Evolutionary conservation across 2,329 filamentous ascomycete species (phyloP), one percentile per base, ranked within the genome.

Genomic region (Nemania serpens): DNA sequence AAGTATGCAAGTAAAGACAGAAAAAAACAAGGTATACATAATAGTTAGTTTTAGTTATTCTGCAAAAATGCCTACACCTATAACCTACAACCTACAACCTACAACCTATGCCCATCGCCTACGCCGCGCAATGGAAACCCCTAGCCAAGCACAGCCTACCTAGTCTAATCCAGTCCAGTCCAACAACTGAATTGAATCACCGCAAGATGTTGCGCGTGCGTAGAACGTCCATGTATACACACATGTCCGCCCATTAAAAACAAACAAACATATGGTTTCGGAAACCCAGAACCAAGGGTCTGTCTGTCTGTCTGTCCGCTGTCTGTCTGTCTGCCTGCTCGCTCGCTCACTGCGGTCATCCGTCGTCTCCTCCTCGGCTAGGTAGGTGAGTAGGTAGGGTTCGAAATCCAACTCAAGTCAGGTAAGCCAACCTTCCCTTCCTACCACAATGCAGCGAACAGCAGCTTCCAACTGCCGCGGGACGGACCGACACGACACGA

Each of bases 101-200:
- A n/a, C n/a, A n/a, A n/a, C n/a, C n/a, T n/a, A n/a, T n/a, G n/a
- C n/a, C n/a, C n/a, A n/a, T n/a, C n/a, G n/a, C 25, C 7, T 37
- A 52, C 46, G 48, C 58, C 53, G 41, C 46, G 47, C 58, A 36
- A 61, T 61, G 58, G 53, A 51, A 42, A 46, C 7, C 37, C 46
- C 9, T n/a, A n/a, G n/a, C n/a, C n/a, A n/a, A n/a, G n/a, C n/a
- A n/a, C n/a, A n/a, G n/a, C n/a, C n/a, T n/a, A n/a, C n/a, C n/a
- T n/a, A n/a, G n/a, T n/a, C n/a, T n/a, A n/a, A n/a, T n/a, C n/a
- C n/a, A n/a, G n/a, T n/a, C n/a, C n/a, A n/a, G n/a, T n/a, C n/a
- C 5, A 5, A 15, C 37, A 43, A 13, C 22, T 49, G 29, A n/a
- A n/a, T n/a, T n/a, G n/a, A n/a, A 29, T 56, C 34, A 36, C 37